A percentile compares a stretch with the other conserved stretches of the same genome.
Evolutionary conservation across 495 filamentous ascomycete genomes (phyloP).

Genomic region (Friedmanniomyces endolithicus): DNA sequence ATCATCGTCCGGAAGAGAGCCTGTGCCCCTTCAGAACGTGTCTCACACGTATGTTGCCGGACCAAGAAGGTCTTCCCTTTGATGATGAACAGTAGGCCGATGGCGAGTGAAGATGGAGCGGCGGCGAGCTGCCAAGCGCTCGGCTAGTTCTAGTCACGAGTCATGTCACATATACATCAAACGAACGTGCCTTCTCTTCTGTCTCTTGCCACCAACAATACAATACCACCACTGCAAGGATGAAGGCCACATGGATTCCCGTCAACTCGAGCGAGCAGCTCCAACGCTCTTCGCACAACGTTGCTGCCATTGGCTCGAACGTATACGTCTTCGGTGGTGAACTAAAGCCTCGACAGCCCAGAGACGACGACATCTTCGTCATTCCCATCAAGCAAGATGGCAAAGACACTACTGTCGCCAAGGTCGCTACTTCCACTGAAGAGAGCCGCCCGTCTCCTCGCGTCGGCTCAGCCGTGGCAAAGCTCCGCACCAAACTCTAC

Average conservation of each 20-base stretch:
- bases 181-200: no score
- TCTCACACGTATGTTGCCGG: no score
- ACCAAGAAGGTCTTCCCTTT: no score
- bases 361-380: constrained; percentile 25
- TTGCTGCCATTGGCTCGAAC: constrained; percentile 15
- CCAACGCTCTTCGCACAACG: constrained; percentile 28
- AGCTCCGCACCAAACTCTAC: constrained; percentile 37
- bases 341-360: constrained; percentile 26
- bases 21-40: no score
- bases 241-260: neutral
- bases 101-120: no score
- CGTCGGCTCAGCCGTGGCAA: constrained; percentile 38
- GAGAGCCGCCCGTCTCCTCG: constrained; percentile 30
- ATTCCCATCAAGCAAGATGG: constrained; percentile 1
- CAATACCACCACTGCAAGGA: neutral
- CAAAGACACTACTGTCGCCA: neutral
- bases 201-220: neutral
- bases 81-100: no score
- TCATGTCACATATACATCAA: no score
- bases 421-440: neutral
- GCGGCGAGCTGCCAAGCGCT: no score
- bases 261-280: neutral
- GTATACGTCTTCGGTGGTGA: constrained; percentile 30
- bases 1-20: no score
- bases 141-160: no score